phyloP scores from a whole-genome alignment of 345 rosid genomes.

The Bruguiera sexangula region DNA sequence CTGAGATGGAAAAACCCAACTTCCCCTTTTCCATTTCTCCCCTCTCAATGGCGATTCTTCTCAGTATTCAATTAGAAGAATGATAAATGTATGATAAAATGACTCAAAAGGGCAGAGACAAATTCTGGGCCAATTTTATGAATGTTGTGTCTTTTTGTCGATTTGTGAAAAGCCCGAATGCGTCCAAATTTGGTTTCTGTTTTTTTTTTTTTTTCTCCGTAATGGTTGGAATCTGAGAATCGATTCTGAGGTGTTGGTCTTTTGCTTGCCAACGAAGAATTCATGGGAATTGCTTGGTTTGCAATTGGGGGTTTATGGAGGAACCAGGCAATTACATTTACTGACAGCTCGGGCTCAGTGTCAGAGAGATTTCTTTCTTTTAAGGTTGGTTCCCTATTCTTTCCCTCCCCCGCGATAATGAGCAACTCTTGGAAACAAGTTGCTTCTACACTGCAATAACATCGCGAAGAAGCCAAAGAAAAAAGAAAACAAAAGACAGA shows the following conservation, averaged over 20 bases:
- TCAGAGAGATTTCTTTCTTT: not conserved
- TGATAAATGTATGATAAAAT: slow-evolving; percentile 10
- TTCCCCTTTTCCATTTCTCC: not conserved
- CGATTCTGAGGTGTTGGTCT: not conserved
- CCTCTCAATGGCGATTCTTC: not conserved
- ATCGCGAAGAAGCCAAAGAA: not conserved
- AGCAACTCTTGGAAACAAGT: not conserved
- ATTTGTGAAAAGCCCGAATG: not conserved
- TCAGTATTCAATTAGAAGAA: not conserved
- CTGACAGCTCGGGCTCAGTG: not conserved
- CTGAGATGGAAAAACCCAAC: slow-evolving; percentile 14
- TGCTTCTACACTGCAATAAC: not conserved
- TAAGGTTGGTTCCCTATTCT: slow-evolving; percentile 4
- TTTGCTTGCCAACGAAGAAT: slow-evolving; percentile 14
- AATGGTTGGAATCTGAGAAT: not conserved
- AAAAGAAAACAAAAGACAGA: no score
- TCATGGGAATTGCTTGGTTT: slow-evolving; percentile 8
- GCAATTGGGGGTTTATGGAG: not conserved
- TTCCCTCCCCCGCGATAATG: not conserved
- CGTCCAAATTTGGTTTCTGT: slow-evolving; percentile 1
- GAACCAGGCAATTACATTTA: not conserved
- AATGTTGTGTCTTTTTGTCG: not conserved
- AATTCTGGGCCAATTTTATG: not conserved
- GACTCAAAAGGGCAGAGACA: not conserved
- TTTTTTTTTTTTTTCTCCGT: no score